Conservation (phyloP, 495 filamentous ascomycete species). For the Collariella sp. region DNA sequence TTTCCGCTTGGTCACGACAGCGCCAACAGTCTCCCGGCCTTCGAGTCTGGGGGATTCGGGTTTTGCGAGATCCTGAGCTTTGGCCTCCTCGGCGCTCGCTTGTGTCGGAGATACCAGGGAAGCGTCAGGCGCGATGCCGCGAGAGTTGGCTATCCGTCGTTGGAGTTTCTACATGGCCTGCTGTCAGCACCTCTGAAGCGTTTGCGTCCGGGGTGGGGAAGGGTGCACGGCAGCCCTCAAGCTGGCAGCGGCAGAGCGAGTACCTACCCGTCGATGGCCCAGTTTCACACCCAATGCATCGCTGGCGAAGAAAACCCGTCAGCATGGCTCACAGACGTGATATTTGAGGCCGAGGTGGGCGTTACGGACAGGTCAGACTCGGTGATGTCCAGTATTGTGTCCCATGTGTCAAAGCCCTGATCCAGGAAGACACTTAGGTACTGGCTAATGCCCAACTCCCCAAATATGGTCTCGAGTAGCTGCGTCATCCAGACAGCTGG, state of each 20-base stretch:
- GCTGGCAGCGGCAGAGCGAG: neutral
- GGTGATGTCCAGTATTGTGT: slow-evolving; percentile 68
- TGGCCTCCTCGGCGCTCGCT: slow-evolving; percentile 31
- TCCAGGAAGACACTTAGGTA: slow-evolving; percentile 61
- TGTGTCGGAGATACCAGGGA: slow-evolving; percentile 35
- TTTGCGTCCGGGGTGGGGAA: neutral
- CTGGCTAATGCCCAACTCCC: slow-evolving; percentile 63
- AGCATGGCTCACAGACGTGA: neutral
- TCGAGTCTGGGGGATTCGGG: slow-evolving; percentile 28
- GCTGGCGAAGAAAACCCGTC: slow-evolving; percentile 29
- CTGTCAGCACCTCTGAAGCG: neutral
- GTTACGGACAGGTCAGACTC: slow-evolving; percentile 66
- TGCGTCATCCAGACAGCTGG: slow-evolving; percentile 26
- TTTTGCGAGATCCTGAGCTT: slow-evolving; percentile 24
- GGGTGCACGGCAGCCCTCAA: neutral
- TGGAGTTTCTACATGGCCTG: slow-evolving; percentile 44
- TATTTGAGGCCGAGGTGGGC: neutral
- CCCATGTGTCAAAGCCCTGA: slow-evolving; percentile 76
- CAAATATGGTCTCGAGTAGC: slow-evolving; percentile 49
- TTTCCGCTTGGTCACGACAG: slow-evolving; percentile 51
- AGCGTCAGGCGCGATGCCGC: slow-evolving; percentile 46
- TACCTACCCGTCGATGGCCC: slow-evolving; percentile 64
- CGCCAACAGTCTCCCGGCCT: slow-evolving; percentile 21
- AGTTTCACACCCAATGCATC: slow-evolving; percentile 64
- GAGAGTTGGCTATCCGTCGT: slow-evolving; percentile 45